phyloP scores from a whole-genome alignment of 163 green algal genomes.

The Coccomyxa subellipsoidea region DNA sequence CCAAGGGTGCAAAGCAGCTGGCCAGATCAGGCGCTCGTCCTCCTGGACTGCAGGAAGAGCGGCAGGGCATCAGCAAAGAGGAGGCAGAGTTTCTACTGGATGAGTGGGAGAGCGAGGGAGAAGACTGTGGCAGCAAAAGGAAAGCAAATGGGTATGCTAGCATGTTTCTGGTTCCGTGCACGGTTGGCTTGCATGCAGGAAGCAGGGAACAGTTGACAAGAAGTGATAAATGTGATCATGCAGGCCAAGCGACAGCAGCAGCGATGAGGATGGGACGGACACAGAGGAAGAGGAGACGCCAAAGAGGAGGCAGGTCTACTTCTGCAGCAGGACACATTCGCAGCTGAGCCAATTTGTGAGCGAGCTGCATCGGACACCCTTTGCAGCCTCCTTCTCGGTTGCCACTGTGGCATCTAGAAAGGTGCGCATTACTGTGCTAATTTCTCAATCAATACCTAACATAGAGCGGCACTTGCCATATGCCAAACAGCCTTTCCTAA shows the following conservation, averaged over 20 bases:
- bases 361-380: conserved; percentile 77
- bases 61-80: background rate
- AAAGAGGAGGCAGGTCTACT: conserved; percentile 76
- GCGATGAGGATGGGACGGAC: background rate
- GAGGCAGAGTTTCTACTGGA: conserved; percentile 46
- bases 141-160: background rate
- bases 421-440: conserved; percentile 27
- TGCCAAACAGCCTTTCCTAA: too few species aligned
- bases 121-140: background rate
- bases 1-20: background rate
- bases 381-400: conserved; percentile 58
- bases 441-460: too few species aligned
- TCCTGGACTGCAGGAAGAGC: background rate
- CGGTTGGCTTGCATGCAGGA: background rate
- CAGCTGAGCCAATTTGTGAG: conserved; percentile 88
- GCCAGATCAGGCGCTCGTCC: background rate
- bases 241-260: background rate
- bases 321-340: conserved; percentile 92
- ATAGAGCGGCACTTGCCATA: too few species aligned
- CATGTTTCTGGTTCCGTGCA: background rate
- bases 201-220: background rate
- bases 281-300: background rate
- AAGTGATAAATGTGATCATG: background rate
- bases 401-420: conserved; percentile 70
- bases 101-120: conserved; percentile 25